Evolutionary conservation across 208 protist genomes (phyloP), one percentile per base, ranked within the genome.

Genomic region (Crithidia brevicula): DNA sequence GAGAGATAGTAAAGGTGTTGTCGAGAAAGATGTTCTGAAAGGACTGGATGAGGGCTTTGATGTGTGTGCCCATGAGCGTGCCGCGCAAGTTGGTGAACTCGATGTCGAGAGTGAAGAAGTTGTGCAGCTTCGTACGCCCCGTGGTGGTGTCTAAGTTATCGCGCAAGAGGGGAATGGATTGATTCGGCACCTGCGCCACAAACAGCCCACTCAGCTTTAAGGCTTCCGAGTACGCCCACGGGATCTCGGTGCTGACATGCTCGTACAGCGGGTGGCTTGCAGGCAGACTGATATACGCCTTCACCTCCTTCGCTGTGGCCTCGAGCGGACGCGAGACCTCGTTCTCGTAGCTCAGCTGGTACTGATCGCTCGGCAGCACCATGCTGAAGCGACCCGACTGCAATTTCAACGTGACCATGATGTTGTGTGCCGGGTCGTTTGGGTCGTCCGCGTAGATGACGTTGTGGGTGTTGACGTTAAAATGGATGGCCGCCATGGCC

Each of bases 381-480:
- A 93, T 81, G 42, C 64, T 77, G 53, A 96, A 91, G 30, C 71
- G 76, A 4, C 79, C 80, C 22, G 42, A 74, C 31, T 84, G 70
- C 20, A 83, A 52, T 56, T 67, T 77, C 25, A 94, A 42, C 11
- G 62, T 87, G n/a, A 81, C 78, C 78, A 95, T 91, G 11, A 70
- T 82, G 65, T 96, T 96, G 45, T 85, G 59, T 18, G 65, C 45
- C 20, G 64, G 62, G 62, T 93, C 85, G 47, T 91, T 92, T 10
- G 83, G 78, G 64, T 96, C 81, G 0, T 88, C 77, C 16, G 80
- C 75, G 72, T 91, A 96, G 30, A 96, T 73, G 9, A 94, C 86
- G 62, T 96, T 94, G 45, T 86, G 62, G 9, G 64, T 68, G 68
- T 96, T 96, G 6, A 80, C 78, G 78, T 93, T 96, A 22, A 96